A percentile compares a stretch with the other conserved stretches of the same genome.
phyloP scores from a whole-genome alignment of 2,329 filamentous ascomycete genomes.

The Talaromyces sp. region DNA sequence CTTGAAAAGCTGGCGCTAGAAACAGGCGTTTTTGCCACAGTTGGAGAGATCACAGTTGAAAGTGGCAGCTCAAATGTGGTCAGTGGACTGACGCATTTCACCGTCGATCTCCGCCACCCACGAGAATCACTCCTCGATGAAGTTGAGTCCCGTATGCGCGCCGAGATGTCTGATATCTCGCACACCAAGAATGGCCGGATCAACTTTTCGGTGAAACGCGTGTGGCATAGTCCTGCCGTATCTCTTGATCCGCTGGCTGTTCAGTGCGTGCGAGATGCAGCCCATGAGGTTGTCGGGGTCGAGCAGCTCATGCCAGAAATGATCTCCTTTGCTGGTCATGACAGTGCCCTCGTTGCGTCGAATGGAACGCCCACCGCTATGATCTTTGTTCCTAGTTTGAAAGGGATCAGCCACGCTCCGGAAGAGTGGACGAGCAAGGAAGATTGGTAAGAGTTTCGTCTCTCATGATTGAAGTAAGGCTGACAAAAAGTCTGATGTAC shows the following conservation, averaged over 20 bases:
- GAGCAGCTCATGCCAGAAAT: neutral
- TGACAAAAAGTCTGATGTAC: neutral
- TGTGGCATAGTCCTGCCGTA: neutral
- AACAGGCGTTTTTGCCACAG: conserved; percentile 56
- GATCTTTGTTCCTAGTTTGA: neutral
- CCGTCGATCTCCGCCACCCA: conserved; percentile 59
- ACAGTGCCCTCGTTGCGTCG: neutral
- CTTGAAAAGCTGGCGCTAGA: conserved; percentile 56
- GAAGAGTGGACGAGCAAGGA: neutral
- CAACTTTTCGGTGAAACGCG: neutral
- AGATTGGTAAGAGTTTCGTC: neutral
- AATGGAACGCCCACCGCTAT: neutral
- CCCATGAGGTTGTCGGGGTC: neutral
- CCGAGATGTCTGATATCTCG: neutral
- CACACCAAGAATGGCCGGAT: neutral
- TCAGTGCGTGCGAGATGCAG: neutral
- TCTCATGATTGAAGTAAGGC: neutral
- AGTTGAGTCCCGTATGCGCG: neutral
- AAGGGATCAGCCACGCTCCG: neutral
- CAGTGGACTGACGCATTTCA: conserved; percentile 59
- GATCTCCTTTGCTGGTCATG: neutral
- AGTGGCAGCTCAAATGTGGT: conserved; percentile 66
- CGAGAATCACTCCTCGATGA: neutral
- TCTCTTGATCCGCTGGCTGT: neutral
- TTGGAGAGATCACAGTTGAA: conserved; percentile 58